Evolutionary conservation across 139 green algal genomes (phyloP).

Genomic region (Gonium pectorale): DNA sequence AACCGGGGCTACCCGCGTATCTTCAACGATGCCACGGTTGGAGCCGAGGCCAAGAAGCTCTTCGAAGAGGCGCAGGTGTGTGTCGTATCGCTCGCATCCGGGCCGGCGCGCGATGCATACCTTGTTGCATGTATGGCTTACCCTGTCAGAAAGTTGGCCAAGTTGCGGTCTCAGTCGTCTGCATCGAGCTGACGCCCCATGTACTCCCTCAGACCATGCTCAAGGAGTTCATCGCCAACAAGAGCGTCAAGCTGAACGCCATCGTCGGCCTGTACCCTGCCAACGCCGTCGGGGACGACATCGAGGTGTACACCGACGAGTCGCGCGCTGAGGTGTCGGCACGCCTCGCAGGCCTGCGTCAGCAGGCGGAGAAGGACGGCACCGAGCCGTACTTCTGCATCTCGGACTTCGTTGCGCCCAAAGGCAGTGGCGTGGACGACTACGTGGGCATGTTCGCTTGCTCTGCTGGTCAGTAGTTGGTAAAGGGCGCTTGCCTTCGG

Average conservation of each 20-base stretch:
- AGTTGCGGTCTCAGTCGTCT: too few relatives aligned
- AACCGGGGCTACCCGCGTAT: constrained; percentile 99
- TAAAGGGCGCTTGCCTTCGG: neutral
- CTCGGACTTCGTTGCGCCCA: constrained; percentile 97
- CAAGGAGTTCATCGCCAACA: constrained; percentile 88
- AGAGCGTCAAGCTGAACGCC: constrained; percentile 86
- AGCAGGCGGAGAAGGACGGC: constrained; percentile 91
- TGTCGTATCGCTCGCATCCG: neutral
- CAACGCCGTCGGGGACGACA: constrained; percentile 94
- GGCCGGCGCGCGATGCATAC: too few relatives aligned
- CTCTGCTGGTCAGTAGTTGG: constrained; percentile 51
- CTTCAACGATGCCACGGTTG: constrained; percentile 98
- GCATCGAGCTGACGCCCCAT: too few relatives aligned
- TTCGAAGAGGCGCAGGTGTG: constrained; percentile 91
- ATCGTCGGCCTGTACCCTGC: constrained; percentile 94
- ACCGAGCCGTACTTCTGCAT: constrained; percentile 90
- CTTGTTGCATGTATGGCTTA: too few relatives aligned
- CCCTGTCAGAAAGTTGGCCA: too few relatives aligned
- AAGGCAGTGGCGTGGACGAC: constrained; percentile 84
- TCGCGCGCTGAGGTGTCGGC: constrained; percentile 53
- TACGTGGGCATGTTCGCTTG: constrained; percentile 98
- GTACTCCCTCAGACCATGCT: constrained; percentile 74
- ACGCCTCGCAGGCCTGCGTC: constrained; percentile 84
- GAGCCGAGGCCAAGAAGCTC: constrained; percentile 96
- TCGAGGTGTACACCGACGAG: constrained; percentile 88